Conservation (phyloP, 768 basidiomycete genomes). For the Phylloporus scabripes region DNA sequence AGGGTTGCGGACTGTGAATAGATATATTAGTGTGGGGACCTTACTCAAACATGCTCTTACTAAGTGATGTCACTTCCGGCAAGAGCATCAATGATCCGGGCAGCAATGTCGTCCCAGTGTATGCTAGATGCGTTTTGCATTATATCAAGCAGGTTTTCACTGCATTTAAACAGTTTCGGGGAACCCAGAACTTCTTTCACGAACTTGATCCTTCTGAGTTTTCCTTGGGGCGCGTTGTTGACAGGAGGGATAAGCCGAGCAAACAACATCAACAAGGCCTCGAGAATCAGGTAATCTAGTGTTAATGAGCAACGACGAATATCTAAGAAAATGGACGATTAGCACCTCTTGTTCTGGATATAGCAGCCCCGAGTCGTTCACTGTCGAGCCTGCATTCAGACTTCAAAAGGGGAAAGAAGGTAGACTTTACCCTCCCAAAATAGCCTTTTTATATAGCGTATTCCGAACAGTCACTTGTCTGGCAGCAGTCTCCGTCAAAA, state of each 20-base stretch:
- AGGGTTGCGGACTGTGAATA: constrained; percentile 53
- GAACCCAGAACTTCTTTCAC: constrained; percentile 48
- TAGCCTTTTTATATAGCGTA: constrained; percentile 38
- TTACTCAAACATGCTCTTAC: constrained; percentile 32
- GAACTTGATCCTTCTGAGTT: constrained; percentile 39
- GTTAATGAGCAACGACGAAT: neutral
- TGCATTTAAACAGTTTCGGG: constrained; percentile 33
- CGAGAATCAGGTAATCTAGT: constrained; percentile 52
- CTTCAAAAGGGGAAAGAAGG: neutral
- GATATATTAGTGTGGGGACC: constrained; percentile 1
- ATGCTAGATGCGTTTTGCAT: constrained; percentile 38
- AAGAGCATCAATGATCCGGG: constrained; percentile 43
- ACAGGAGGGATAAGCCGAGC: constrained; percentile 49
- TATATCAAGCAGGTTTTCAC: constrained; percentile 34
- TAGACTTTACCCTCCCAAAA: constrained; percentile 45
- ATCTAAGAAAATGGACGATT: neutral
- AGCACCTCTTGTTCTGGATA: constrained; percentile 46
- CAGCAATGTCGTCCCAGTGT: constrained; percentile 51
- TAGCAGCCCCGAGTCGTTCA: constrained; percentile 41
- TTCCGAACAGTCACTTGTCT: constrained; percentile 39
- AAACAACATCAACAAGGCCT: constrained; percentile 52
- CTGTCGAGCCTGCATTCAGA: constrained; percentile 24
- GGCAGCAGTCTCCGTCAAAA: constrained; percentile 45
- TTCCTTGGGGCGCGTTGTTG: constrained; percentile 32
- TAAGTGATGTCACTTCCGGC: constrained; percentile 42